A percentile compares a stretch with the other conserved stretches of the same genome.
Evolutionary conservation across 768 basidiomycete genomes (phyloP).

Genomic region (Heimioporus sp.): DNA sequence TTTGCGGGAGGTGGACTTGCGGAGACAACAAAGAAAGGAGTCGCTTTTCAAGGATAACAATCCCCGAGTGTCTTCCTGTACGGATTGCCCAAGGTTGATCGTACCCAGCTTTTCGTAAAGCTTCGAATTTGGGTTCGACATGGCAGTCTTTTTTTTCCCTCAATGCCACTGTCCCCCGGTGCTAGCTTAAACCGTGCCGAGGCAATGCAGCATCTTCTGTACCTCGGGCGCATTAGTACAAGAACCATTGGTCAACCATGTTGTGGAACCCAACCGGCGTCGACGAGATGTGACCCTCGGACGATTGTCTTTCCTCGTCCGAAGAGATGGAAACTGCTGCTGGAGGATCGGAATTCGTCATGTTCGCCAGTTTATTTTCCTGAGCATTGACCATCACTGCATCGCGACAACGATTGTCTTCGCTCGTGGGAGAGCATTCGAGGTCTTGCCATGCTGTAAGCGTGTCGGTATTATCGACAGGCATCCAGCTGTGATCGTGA

Average conservation of each 20-base stretch:
- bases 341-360: background rate
- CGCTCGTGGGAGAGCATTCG: background rate
- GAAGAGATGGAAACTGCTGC: slow-evolving; percentile 5
- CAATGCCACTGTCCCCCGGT: too few species aligned
- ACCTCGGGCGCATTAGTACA: slow-evolving; percentile 19
- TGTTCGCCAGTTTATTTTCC: background rate
- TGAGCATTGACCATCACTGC: background rate
- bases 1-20: slow-evolving; percentile 94
- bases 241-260: slow-evolving; percentile 17
- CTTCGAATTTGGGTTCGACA: background rate
- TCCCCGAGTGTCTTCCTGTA: slow-evolving; percentile 1
- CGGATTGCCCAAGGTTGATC: background rate
- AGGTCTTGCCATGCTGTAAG: background rate
- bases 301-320: slow-evolving; percentile 11
- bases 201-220: background rate
- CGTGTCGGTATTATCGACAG: background rate
- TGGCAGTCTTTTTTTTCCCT: too few species aligned
- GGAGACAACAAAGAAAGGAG: slow-evolving; percentile 76
- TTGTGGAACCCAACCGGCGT: slow-evolving; percentile 10
- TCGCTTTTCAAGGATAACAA: slow-evolving; percentile 80
- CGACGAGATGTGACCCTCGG: background rate
- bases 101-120: slow-evolving; percentile 1
- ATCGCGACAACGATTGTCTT: background rate
- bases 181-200: too few species aligned
- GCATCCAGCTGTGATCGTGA: slow-evolving; percentile 1